Evolutionary conservation across 805 yeast genomes (phyloP).

Genomic region (Myxozyma lipomycoides): DNA sequence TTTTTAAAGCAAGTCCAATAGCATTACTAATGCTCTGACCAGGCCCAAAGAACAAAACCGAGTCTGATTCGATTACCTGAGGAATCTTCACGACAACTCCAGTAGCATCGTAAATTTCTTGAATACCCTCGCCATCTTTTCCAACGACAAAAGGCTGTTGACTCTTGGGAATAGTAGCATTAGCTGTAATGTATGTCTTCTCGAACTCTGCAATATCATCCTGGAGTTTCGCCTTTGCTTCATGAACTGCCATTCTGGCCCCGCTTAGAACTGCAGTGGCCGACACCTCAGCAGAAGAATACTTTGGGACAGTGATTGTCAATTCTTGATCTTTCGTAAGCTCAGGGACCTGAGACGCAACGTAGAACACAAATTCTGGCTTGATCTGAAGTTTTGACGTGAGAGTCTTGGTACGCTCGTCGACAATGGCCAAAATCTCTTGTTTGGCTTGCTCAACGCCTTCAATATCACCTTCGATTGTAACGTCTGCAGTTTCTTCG

Average conservation of each 20-base stretch:
- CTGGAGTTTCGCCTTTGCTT: conserved; percentile 52
- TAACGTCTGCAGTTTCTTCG: conserved; percentile 56
- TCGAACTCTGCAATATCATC: conserved; percentile 45
- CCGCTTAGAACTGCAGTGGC: conserved; percentile 60
- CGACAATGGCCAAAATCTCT: conserved; percentile 67
- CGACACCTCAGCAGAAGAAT: conserved; percentile 33
- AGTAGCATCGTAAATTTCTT: conserved; percentile 32
- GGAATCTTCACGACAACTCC: conserved; percentile 37
- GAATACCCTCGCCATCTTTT: conserved; percentile 41
- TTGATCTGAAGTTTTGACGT: conserved; percentile 29
- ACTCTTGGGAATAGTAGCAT: conserved; percentile 57
- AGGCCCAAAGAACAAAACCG: conserved; percentile 56
- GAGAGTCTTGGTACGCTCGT: conserved; percentile 41
- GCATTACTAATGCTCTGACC: conserved; percentile 55
- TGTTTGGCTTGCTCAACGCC: conserved; percentile 72
- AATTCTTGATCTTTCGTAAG: conserved; percentile 35
- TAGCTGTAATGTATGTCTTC: conserved; percentile 48
- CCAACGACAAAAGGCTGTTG: conserved; percentile 61
- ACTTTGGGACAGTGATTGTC: conserved; percentile 27
- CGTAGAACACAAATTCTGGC: conserved; percentile 32
- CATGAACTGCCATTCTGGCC: conserved; percentile 59
- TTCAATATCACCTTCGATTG: conserved; percentile 78
- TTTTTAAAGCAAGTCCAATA: conserved; percentile 53
- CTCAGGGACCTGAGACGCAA: conserved; percentile 38
- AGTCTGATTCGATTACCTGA: conserved; percentile 42